These are phyloP conservation scores for Alternaria arborescens DNA, from an alignment of 2,329 filamentous ascomycete genomes.

Conservation along the genomic window DNA sequence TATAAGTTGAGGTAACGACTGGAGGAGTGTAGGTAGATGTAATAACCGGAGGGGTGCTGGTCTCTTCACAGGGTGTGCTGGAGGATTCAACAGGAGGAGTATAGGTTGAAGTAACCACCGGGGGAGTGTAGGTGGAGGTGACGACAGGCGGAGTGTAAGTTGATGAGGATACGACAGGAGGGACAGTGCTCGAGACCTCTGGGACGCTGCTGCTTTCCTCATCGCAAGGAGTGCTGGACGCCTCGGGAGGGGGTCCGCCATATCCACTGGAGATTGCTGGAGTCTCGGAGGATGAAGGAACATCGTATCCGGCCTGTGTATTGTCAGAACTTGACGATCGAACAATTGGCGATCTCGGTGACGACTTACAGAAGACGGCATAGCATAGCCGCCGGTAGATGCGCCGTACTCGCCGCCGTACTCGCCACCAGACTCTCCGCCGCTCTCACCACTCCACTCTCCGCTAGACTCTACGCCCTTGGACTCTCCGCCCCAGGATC, in stretches of 20 bases:
- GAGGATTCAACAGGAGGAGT: not conserved
- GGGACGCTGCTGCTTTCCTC: slow-evolving; percentile 2
- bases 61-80: slow-evolving; percentile 5
- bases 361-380: not conserved
- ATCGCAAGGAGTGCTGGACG: slow-evolving; percentile 10
- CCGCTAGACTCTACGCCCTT: not conserved
- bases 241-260: not conserved
- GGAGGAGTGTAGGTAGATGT: not conserved
- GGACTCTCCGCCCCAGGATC: not conserved
- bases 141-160: not conserved
- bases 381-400: not conserved
- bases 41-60: not conserved
- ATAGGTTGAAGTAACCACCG: not conserved
- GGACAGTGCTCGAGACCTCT: not conserved
- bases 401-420: too few relatives aligned
- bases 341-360: not conserved
- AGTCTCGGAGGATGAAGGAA: not conserved
- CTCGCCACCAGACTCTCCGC: not conserved
- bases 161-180: not conserved
- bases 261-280: not conserved
- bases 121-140: not conserved
- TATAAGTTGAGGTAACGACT: not conserved
- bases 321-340: not conserved
- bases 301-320: not conserved
- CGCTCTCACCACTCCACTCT: not conserved